phyloP scores from a whole-genome alignment of 2,329 filamentous ascomycete species.

The Diplodia scrobiculata region DNA sequence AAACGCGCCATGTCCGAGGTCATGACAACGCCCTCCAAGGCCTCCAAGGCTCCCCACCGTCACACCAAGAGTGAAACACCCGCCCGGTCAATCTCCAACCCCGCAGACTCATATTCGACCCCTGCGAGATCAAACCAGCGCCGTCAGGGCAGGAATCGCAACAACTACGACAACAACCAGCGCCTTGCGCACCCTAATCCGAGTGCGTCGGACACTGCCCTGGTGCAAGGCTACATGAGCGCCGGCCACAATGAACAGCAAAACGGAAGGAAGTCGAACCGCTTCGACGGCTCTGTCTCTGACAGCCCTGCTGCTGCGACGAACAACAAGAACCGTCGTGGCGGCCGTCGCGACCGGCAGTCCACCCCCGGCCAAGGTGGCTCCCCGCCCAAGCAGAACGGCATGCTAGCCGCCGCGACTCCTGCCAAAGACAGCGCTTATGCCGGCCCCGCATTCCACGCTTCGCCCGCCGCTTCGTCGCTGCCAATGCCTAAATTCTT shows the following conservation, averaged over 20 bases:
- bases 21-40: conserved; percentile 38
- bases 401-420: conserved; percentile 32
- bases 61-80: conserved; percentile 36
- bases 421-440: conserved; percentile 63
- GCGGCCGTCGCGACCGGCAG: conserved; percentile 16
- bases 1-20: conserved; percentile 22
- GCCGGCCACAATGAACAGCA: conserved; percentile 29
- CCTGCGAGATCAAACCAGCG: conserved; percentile 38
- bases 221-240: conserved; percentile 32
- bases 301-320: conserved; percentile 33
- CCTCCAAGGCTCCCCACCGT: conserved; percentile 38
- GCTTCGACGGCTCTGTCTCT: conserved; percentile 50
- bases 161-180: conserved; percentile 36
- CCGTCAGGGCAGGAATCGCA: conserved; percentile 41
- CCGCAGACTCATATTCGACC: conserved; percentile 32
- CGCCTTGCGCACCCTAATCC: conserved; percentile 15
- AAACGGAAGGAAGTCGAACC: conserved; percentile 17
- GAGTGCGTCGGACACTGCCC: conserved; percentile 25
- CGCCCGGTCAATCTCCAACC: conserved; percentile 34
- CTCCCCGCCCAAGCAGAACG: conserved; percentile 23
- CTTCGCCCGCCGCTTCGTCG: conserved; percentile 86
- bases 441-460: conserved; percentile 91
- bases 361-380: conserved; percentile 4
- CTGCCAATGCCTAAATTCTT: conserved; percentile 89
- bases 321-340: conserved; percentile 18